Conservation (phyloP, 495 filamentous ascomycete genomes). For the Staphylotrichum tortipilum region DNA sequence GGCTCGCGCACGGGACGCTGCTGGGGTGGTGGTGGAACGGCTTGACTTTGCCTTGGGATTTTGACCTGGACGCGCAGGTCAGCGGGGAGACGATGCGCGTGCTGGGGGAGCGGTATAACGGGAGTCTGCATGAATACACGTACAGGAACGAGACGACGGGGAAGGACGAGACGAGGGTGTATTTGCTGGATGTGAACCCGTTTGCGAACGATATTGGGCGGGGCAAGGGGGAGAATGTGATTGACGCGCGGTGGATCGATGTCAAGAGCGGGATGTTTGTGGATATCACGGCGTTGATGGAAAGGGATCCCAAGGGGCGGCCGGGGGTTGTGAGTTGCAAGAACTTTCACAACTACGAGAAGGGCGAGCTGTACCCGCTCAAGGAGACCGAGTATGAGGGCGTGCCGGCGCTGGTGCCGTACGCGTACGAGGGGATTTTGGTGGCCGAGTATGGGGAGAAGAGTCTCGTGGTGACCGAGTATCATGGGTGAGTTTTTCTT, state of each 20-base stretch:
- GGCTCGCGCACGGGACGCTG: constrained; percentile 82
- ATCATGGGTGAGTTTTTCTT: constrained; percentile 46
- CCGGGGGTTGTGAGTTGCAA: constrained; percentile 75
- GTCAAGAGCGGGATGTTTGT: constrained; percentile 68
- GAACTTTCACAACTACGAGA: constrained; percentile 66
- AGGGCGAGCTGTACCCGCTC: constrained; percentile 68
- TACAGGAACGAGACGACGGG: constrained; percentile 26
- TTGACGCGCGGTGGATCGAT: constrained; percentile 83
- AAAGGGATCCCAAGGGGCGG: constrained; percentile 47
- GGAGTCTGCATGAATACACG: constrained; percentile 53
- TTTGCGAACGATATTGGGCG: constrained; percentile 49
- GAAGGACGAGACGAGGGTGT: constrained; percentile 21
- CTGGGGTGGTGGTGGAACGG: constrained; percentile 92
- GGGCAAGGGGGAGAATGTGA: constrained; percentile 66
- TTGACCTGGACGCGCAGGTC: constrained; percentile 80
- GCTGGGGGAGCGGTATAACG: constrained; percentile 57
- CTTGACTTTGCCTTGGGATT: constrained; percentile 78
- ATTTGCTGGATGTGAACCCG: constrained; percentile 74
- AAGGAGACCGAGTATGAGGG: constrained; percentile 72
- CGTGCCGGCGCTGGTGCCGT: constrained; percentile 65
- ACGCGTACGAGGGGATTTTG: constrained; percentile 62
- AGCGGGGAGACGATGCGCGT: constrained; percentile 51
- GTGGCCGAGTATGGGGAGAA: constrained; percentile 64
- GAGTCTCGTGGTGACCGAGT: constrained; percentile 55
- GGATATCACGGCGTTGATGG: constrained; percentile 75